phyloP scores from a whole-genome alignment of 2,329 filamentous ascomycete genomes.

The Canariomyces notabilis region DNA sequence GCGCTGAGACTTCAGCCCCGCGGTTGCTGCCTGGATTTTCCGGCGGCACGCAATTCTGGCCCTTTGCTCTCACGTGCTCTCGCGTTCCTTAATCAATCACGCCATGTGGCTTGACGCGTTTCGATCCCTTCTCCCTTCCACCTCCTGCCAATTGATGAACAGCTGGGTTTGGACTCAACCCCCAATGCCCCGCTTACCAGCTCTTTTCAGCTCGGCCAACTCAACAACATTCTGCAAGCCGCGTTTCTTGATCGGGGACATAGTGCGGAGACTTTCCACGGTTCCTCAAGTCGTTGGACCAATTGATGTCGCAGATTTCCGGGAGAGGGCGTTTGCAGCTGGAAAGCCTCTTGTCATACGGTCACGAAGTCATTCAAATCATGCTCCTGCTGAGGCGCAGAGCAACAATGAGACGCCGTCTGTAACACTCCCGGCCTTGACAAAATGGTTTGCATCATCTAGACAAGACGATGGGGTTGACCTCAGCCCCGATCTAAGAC shows the following conservation, averaged over 20 bases:
- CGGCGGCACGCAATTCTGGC: background rate
- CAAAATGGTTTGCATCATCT: slow-evolving; percentile 52
- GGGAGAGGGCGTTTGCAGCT: slow-evolving; percentile 45
- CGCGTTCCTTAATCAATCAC: slow-evolving; percentile 2
- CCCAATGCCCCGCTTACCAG: background rate
- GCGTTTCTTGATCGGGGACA: background rate
- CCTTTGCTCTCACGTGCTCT: slow-evolving; percentile 3
- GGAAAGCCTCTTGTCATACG: slow-evolving; percentile 47
- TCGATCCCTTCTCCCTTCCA: background rate
- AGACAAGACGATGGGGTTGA: slow-evolving; percentile 1
- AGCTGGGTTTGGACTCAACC: background rate
- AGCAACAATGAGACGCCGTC: background rate
- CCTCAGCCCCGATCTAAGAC: slow-evolving; percentile 28
- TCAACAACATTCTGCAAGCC: background rate
- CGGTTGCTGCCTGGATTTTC: slow-evolving; percentile 6
- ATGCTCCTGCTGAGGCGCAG: background rate
- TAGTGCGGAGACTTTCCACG: slow-evolving; percentile 1
- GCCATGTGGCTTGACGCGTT: background rate
- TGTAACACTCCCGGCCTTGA: slow-evolving; percentile 33
- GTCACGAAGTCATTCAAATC: slow-evolving; percentile 14
- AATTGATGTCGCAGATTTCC: slow-evolving; percentile 43
- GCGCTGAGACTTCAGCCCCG: slow-evolving; percentile 15
- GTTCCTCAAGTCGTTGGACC: slow-evolving; percentile 1
- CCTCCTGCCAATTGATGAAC: background rate
- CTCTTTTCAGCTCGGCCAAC: background rate